phyloP scores from a whole-genome alignment of 306 rosid species.

The Potentilla sterilis region DNA sequence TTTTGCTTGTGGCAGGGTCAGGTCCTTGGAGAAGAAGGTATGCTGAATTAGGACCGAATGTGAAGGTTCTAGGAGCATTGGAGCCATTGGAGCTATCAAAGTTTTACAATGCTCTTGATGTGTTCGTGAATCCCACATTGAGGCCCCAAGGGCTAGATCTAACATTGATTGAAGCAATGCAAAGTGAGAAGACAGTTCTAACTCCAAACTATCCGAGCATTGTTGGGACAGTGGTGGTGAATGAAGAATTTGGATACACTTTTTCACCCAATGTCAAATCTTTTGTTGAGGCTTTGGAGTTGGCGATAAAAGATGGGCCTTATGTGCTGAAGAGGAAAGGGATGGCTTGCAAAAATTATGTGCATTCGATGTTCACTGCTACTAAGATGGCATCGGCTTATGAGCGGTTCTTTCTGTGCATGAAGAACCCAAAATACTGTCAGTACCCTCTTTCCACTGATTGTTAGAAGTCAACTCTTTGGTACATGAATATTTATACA shows the following conservation, averaged over 20 bases:
- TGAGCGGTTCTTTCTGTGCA: conserved; percentile 22
- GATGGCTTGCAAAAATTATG: conserved; percentile 27
- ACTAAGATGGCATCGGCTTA: conserved; percentile 29
- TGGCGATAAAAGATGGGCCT: conserved; percentile 26
- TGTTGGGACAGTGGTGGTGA: conserved; percentile 25
- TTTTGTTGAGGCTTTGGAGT: conserved; percentile 27
- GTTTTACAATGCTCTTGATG: conserved; percentile 29
- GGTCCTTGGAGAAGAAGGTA: conserved; percentile 35
- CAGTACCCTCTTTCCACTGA: conserved; percentile 29
- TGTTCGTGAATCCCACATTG: conserved; percentile 31
- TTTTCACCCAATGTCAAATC: conserved; percentile 32
- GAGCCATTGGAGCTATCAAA: conserved; percentile 26
- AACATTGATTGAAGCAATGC: conserved; percentile 30
- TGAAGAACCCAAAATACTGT: conserved; percentile 24
- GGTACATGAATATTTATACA: neutral
- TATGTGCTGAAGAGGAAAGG: conserved; percentile 28
- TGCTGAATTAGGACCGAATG: conserved; percentile 28
- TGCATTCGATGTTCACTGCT: conserved; percentile 30
- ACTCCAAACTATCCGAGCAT: conserved; percentile 36
- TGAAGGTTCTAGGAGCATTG: conserved; percentile 30
- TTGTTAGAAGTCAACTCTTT: neutral
- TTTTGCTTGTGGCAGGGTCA: conserved; percentile 29
- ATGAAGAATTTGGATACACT: conserved; percentile 30
- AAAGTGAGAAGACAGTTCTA: conserved; percentile 27
- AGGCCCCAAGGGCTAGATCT: conserved; percentile 38